Conservation (phyloP, 768 basidiomycete genomes). For the Albatrellus ellisii region DNA sequence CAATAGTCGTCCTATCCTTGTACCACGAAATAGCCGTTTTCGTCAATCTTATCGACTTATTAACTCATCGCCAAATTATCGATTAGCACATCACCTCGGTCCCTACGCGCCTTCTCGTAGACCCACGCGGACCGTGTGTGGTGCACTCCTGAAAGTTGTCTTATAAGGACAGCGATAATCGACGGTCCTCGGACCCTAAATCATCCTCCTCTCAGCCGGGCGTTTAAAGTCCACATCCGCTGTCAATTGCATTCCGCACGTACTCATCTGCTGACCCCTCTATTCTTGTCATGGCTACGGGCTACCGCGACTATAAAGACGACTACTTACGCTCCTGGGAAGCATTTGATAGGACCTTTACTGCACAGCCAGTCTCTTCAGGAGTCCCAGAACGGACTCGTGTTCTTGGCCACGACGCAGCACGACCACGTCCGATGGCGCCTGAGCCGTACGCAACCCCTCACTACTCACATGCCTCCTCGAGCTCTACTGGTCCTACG, state of each 20-base stretch:
- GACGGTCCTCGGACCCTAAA: conserved; percentile 13
- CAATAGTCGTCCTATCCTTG: no score
- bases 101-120: no score
- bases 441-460: conserved; percentile 14
- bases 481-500: conserved; percentile 12
- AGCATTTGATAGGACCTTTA: conserved; percentile 14
- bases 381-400: conserved; percentile 6
- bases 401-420: conserved; percentile 4
- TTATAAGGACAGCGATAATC: conserved; percentile 1
- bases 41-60: no score
- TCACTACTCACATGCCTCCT: conserved; percentile 8
- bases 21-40: no score
- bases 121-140: no score
- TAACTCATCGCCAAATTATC: no score
- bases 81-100: no score
- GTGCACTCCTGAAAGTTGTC: no score
- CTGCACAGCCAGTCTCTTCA: conserved; percentile 11
- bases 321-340: conserved; percentile 14
- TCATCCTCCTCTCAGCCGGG: conserved; percentile 12
- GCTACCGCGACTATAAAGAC: conserved; percentile 7
- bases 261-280: conserved; percentile 11
- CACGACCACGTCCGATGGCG: conserved; percentile 13
- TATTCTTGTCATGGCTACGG: conserved; percentile 10
- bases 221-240: conserved; percentile 12
- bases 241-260: conserved; percentile 7